Evolutionary conservation across 2,329 filamentous ascomycete species (phyloP), one percentile per base, ranked within the genome.

Genomic region (Dothideomycetes sp.): DNA sequence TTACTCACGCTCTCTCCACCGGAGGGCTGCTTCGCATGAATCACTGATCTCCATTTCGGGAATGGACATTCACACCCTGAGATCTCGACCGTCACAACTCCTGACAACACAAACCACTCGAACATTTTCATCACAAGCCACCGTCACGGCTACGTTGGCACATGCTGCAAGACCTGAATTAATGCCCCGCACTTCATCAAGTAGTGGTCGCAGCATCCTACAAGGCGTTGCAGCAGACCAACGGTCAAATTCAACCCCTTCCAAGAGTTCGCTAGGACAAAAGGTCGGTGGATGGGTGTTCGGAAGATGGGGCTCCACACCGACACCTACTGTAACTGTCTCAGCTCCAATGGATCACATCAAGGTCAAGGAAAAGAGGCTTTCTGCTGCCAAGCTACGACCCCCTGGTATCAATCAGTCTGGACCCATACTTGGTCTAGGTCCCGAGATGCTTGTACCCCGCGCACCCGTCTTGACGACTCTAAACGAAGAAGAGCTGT

Each of bases 1-100:
- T 50, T 50, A 60, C 58, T 42, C 65, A 63, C 39, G 53, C 17
- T 60, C 56, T 32, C 60, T 62, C 2, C 61, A 88, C 4, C 82
- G 76, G 28, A 79, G 82, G 22, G 71, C 78, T 3, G 57, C 78
- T 2, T 94, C 88, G 1, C 86, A 94, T 51, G 88, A 95, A 57
- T 94, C 85, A 13, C 80, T 95, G 46, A 74, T 95, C 50, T 95
- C 88, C 0, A 73, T 94, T 2, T 77, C 80, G 0, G 87, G 86
- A 2, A 80, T 94, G 58, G 89, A 95, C 56, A 93, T 94, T 35
- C 87, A 94, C 58, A 60, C 58, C 3, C 69, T 93, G 4, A 80
- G 81, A 52, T 71, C 73, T 1, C 76, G 83, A 4, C 84, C 85
- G 0, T 84, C 82, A 23, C 84, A 93, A 53, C 72, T 91, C 44